Evolutionary conservation across 345 rosid species (phyloP).

Genomic region (Brassica napus): DNA sequence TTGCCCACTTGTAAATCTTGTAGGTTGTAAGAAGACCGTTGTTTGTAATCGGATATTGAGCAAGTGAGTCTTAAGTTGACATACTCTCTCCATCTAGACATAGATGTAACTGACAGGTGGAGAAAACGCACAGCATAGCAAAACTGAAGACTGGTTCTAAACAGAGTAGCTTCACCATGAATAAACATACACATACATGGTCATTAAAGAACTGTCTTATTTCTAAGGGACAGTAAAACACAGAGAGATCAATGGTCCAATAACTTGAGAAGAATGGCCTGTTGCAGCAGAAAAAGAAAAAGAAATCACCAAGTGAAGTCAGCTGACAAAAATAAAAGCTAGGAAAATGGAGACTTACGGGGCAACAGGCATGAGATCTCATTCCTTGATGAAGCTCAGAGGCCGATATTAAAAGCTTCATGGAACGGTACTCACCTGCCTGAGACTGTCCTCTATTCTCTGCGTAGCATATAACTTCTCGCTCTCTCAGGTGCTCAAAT

Average conservation of each 20-base stretch:
- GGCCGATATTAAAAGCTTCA: slow-evolving; percentile 71
- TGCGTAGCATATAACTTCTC: slow-evolving; percentile 60
- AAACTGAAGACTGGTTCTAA: not conserved
- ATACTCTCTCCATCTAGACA: not conserved
- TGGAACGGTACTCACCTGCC: slow-evolving; percentile 67
- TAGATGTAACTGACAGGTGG: not conserved
- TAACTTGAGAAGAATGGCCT: slow-evolving; percentile 50
- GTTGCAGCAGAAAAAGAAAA: slow-evolving; percentile 11
- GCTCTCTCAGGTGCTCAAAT: slow-evolving; percentile 78
- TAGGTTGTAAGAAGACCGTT: not conserved
- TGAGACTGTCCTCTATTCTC: slow-evolving; percentile 71
- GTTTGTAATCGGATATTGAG: slow-evolving; percentile 8
- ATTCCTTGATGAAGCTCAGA: slow-evolving; percentile 72
- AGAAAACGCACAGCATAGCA: not conserved
- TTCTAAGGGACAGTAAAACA: not conserved
- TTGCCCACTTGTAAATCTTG: not conserved
- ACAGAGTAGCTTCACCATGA: slow-evolving; percentile 5
- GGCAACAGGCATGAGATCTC: slow-evolving; percentile 79
- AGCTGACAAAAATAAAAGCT: not conserved
- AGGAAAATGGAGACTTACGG: slow-evolving; percentile 55
- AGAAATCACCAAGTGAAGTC: slow-evolving; percentile 4
- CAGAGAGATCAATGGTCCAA: slow-evolving; percentile 37
- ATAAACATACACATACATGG: slow-evolving; percentile 5
- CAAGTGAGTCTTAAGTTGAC: not conserved
- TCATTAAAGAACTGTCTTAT: slow-evolving; percentile 3